Base-by-base conservation (phyloP, 371 early-diverging fungal species). In the Actinomortierella ambigua region DNA sequence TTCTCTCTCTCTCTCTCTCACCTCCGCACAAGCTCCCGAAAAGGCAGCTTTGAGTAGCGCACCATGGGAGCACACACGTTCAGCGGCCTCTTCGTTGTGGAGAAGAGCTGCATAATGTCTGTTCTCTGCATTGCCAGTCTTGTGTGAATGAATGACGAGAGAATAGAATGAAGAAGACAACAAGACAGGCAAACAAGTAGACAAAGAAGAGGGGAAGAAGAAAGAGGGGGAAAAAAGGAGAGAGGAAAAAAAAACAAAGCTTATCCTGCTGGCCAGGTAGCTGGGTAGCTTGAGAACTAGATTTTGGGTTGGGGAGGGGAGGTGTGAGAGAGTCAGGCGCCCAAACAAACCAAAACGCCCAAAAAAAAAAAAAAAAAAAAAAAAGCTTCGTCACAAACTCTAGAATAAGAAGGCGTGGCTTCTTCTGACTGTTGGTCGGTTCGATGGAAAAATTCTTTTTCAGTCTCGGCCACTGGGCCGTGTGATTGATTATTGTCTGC, bases 1-100 rank as follows among this genome's bases (percentile, higher is more conserved):
- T n/a, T n/a, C n/a, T n/a, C 7, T 34, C 34, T 34, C 34, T 34
- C 34, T 34, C 4, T 34, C 34, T 34, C 49, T 34, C n/a, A 91
- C 89, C 88, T 84, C 57, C 94, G 81, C 41, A 96, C 88, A 1
- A 98, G 79, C 56, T 93, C 91, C 59, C 99, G 85, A 68, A 96
- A 99, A 0, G 98, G 93, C 5, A 95, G 80, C 63, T 97, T 98
- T 61, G 95, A 95, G 75, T 98, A 96, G 39, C 97, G 85, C n/a
- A 97, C 97, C 98, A 98, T 98, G 0, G 98, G 97, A 2, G 97
- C 98, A 61, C 94, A 91, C 8, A 96, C 89, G 61, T 90, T 93
- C 50, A 90, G 61, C 15, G 83, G 79, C 17, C 83, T 79, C 46
- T 85, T 86, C 17, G 55, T 50, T 34, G 62, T 51, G 0, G 71